Base-by-base conservation (phyloP, 805 yeast genomes). In the Danielia oregonensis region DNA sequence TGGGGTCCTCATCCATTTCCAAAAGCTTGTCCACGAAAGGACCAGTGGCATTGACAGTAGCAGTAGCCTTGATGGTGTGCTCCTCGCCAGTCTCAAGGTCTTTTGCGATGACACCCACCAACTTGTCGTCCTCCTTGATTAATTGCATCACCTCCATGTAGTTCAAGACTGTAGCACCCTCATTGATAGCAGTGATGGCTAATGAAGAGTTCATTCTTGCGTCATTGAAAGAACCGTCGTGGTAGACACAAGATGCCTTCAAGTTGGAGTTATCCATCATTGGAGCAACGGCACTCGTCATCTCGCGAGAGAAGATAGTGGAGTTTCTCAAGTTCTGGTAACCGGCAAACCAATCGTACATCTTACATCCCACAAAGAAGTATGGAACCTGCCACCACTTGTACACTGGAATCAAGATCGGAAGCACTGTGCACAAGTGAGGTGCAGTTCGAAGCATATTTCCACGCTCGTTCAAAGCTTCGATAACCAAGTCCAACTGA, bases 391-490 rank as follows among this genome's bases (percentile, higher is more conserved):
- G 95, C 96, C 96, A 89, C 76, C 86, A 86, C 54, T 79, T 79
- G 72, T 91, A 89, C 39, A 89, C 89, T n/a, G 97, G 97, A 51
- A 89, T 86, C 83, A 87, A 78, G 51, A 89, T 89, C 24, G 97
- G 97, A 48, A 89, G 72, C 32, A 91, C 79, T 39, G 82, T 69
- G 44, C 88, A 79, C 49, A 89, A 75, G 62, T 91, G 96, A 30
- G 97, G 97, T 25, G 97, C 97, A 46, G 91, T 86, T 53, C 82
- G 76, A 49, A 89, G 64, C 72, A 89, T 82, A 51, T 85, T 84
- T 35, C 83, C 84, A 57, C 96, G 78, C 65, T 87, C 96, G 52
- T 82, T 81, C 42, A 87, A 69, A 5, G 95, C 95, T 62, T 87
- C 96, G 49, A 85, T 82, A 44, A 87, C 96, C 51, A 87, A 72